Base-by-base conservation (phyloP, 2,329 filamentous ascomycete species). In the Penicillium oxalicum region DNA sequence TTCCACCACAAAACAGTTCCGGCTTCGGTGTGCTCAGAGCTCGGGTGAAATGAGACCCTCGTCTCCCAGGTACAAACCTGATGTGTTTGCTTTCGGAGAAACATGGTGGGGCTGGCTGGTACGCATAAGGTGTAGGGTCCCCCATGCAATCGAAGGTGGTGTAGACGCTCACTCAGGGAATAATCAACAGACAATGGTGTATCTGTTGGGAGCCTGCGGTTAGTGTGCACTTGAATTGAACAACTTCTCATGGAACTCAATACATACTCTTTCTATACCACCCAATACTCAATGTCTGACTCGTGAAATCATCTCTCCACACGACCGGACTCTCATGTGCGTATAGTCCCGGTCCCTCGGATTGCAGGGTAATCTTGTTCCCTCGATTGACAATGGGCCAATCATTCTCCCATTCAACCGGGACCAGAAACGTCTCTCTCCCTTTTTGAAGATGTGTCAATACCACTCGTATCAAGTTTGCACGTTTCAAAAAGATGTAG, bases 1-100 rank as follows among this genome's bases (percentile, higher is more conserved):
- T 74, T 79, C 75, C 77, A 79, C 72, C 76, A 82, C 0, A 81
- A 58, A 0, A 76, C 74, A 0, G 74, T 65, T 0, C 79, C 79
- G 0, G 79, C 78, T 63, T 82, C 79, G 2, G 73, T 73, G 1
- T 70, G 65, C 4, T 59, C 38, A 3, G 67, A 66, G 0, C 60
- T 64, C 0, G 77, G 77, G 0, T 63, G 55, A 50, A 81, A 82
- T 0, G 70, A 65, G 9, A 82, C 58, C 2, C 61, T 68, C 0
- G 70, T 72, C 25, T 68, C 61, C 59, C 76, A 80, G 0, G 52
- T 64, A 38, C 74, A 73, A 13, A 56, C 58, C 8, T 69, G 73
- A 0, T 72, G 67, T 0, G 66, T 71, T 57, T 82, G 79, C 49
- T 82, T 82, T 7, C 79, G 70, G 2, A 81, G 60, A 2, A 81